Percentiles rank a stretch among this genome's conserved stretches.
Conservation (phyloP, 768 basidiomycete genomes). For the Mycena maculata region DNA sequence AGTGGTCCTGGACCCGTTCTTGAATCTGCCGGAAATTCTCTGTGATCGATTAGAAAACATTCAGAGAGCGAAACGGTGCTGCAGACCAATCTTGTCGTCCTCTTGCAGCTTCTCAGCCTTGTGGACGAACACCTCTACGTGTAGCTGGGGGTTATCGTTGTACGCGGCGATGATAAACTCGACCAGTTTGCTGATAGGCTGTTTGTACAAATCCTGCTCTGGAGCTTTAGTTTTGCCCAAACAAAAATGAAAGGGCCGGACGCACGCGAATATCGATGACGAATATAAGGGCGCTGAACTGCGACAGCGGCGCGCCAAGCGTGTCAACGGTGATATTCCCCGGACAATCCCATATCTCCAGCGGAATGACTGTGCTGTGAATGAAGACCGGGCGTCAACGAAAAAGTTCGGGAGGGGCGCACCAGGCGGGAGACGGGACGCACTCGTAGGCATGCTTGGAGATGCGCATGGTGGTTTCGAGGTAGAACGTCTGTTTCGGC, state of each 20-base stretch:
- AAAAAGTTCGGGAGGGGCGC: conserved; percentile 12
- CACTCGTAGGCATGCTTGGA: conserved; percentile 85
- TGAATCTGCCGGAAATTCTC: conserved; percentile 95
- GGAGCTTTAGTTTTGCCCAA: conserved; percentile 11
- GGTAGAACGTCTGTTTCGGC: conserved; percentile 88
- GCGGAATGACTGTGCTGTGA: conserved; percentile 86
- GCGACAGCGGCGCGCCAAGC: conserved; percentile 78
- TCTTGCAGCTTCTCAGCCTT: conserved; percentile 93
- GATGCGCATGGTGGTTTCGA: conserved; percentile 87
- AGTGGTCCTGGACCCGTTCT: conserved; percentile 84
- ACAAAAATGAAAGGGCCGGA: conserved; percentile 22
- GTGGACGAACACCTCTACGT: conserved; percentile 93
- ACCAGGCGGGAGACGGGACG: conserved; percentile 44
- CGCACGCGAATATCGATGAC: conserved; percentile 94
- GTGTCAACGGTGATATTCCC: conserved; percentile 84
- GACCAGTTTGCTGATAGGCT: conserved; percentile 84
- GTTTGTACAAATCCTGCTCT: conserved; percentile 81
- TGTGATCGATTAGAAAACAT: conserved; percentile 2
- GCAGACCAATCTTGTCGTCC: conserved; percentile 86
- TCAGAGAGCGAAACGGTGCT: neutral
- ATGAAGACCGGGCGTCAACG: conserved; percentile 23
- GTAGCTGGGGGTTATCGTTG: conserved; percentile 78
- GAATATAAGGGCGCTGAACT: conserved; percentile 89
- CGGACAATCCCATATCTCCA: conserved; percentile 97
- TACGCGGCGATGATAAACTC: conserved; percentile 85